phyloP scores from a whole-genome alignment of 768 basidiomycete species.

The Lactarius sanguifluus region DNA sequence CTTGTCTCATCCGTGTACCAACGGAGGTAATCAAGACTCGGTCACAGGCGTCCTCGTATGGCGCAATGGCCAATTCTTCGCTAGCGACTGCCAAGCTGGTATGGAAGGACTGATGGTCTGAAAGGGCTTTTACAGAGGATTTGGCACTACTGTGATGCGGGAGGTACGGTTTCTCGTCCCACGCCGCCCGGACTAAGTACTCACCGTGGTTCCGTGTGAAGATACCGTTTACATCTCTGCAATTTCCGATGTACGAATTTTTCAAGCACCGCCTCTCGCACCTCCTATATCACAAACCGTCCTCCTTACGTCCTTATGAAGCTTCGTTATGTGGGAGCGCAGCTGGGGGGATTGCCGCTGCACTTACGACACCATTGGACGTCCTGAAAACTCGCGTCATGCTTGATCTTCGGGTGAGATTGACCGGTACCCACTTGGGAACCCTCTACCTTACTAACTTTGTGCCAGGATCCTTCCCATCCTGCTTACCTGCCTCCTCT shows the following conservation, averaged over 20 bases:
- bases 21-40: slow-evolving; percentile 96
- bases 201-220: slow-evolving; percentile 35
- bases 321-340: slow-evolving; percentile 88
- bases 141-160: slow-evolving; percentile 72
- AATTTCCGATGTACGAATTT: slow-evolving; percentile 93
- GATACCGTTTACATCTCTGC: slow-evolving; percentile 96
- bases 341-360: slow-evolving; percentile 88
- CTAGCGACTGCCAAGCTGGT: slow-evolving; percentile 57
- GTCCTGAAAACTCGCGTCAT: slow-evolving; percentile 97
- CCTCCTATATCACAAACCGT: slow-evolving; percentile 49
- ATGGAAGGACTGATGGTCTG: slow-evolving; percentile 61
- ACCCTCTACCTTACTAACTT: background rate
- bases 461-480: slow-evolving; percentile 48
- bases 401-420: slow-evolving; percentile 79
- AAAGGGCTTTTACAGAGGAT: slow-evolving; percentile 85
- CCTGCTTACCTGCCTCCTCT: slow-evolving; percentile 55
- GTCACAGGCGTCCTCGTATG: slow-evolving; percentile 82
- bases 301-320: slow-evolving; percentile 59
- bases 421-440: slow-evolving; percentile 1
- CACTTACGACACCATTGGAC: slow-evolving; percentile 90
- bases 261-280: slow-evolving; percentile 69
- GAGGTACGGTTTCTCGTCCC: slow-evolving; percentile 44
- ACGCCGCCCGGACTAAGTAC: background rate
- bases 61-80: slow-evolving; percentile 54
- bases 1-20: slow-evolving; percentile 91